Conservation (phyloP, 2,329 filamentous ascomycete species). For the Cylindrodendrum hubeiense region DNA sequence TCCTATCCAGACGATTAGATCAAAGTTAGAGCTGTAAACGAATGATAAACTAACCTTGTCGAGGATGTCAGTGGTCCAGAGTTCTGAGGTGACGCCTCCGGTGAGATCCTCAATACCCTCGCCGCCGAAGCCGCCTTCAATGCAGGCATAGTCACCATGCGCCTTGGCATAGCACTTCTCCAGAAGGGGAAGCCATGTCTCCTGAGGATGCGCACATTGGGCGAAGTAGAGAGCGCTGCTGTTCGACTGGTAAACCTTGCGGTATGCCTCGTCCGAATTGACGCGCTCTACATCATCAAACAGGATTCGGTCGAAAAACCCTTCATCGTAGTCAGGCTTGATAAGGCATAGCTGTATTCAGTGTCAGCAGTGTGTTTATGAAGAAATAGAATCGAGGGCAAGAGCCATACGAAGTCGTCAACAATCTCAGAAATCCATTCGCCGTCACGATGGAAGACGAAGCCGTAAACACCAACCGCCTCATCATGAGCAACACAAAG, state of each 20-base stretch:
- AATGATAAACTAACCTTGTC: slow-evolving; percentile 69
- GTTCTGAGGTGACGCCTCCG: slow-evolving; percentile 75
- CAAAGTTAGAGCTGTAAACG: accelerated
- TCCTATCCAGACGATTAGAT: slow-evolving; percentile 40
- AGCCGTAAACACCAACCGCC: slow-evolving; percentile 84
- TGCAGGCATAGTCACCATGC: slow-evolving; percentile 81
- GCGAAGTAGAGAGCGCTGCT: slow-evolving; percentile 82
- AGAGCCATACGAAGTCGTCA: slow-evolving; percentile 61
- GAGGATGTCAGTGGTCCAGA: slow-evolving; percentile 76
- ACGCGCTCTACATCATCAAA: slow-evolving; percentile 60
- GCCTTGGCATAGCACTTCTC: slow-evolving; percentile 87
- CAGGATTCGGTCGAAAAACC: slow-evolving; percentile 59
- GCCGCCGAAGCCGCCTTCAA: slow-evolving; percentile 77
- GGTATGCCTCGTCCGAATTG: slow-evolving; percentile 71
- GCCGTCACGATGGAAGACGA: slow-evolving; percentile 85
- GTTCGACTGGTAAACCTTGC: slow-evolving; percentile 78
- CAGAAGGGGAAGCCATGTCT: slow-evolving; percentile 83
- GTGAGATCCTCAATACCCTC: slow-evolving; percentile 72
- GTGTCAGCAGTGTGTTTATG: not conserved
- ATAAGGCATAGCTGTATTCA: slow-evolving; percentile 61
- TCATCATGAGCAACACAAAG: slow-evolving; percentile 81
- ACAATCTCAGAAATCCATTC: slow-evolving; percentile 76
- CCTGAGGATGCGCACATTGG: slow-evolving; percentile 79
- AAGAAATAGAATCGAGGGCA: not conserved
- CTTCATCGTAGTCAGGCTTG: slow-evolving; percentile 72